Percentiles rank a stretch among this genome's conserved stretches.
Conservation (phyloP, 108 stramenopile species). For the Hondaea fermentalgiana region DNA sequence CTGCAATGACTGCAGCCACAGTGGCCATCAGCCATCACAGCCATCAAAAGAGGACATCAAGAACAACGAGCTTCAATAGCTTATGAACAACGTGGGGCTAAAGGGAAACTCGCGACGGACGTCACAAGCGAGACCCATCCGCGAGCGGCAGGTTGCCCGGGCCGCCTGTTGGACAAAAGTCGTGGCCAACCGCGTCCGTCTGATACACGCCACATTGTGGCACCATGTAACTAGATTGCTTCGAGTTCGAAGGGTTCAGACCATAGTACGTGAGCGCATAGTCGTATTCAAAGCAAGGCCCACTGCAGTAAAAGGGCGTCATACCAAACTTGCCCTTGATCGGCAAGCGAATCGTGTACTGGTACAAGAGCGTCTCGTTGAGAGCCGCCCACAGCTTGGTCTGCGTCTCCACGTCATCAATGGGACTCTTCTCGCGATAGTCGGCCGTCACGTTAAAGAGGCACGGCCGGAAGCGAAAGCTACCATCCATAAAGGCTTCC, state of each 20-base stretch:
- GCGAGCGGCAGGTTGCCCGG: neutral
- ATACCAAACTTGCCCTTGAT: neutral
- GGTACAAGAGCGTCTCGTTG: slow-evolving; percentile 1
- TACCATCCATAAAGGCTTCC: neutral
- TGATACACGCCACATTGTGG: neutral
- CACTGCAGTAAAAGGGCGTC: neutral
- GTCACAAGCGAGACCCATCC: too few relatives aligned
- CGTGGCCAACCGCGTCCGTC: neutral
- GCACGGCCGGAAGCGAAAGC: neutral
- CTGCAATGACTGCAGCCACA: too few relatives aligned
- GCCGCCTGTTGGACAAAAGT: neutral
- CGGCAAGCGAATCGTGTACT: neutral
- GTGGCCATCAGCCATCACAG: too few relatives aligned
- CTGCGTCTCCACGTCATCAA: neutral
- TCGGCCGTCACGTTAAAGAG: neutral
- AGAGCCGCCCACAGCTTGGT: neutral
- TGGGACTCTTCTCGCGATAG: neutral
- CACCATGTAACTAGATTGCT: neutral
- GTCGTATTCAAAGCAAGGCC: neutral
- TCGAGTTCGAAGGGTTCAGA: neutral
- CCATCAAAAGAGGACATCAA: too few relatives aligned
- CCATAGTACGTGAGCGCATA: neutral
- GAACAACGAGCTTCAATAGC: too few relatives aligned
- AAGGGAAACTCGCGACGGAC: too few relatives aligned
- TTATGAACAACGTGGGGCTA: too few relatives aligned